Evolutionary conservation across 1,139 yeast species (phyloP).

Genomic region (Debaryomyces udenii): DNA sequence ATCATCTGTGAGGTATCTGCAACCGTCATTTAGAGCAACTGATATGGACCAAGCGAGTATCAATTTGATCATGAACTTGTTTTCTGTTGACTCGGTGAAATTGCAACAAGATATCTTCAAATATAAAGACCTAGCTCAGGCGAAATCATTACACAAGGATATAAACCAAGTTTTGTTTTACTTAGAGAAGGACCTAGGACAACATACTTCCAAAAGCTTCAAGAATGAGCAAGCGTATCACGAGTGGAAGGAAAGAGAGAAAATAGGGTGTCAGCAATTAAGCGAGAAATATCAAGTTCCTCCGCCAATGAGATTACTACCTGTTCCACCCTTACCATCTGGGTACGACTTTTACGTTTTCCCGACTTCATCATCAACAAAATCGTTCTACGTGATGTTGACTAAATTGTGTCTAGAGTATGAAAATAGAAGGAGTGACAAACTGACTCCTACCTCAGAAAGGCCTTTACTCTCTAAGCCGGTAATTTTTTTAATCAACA

Average conservation of each 20-base stretch:
- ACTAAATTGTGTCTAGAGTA: constrained; percentile 32
- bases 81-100: constrained; percentile 40
- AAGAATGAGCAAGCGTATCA: constrained; percentile 39
- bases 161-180: constrained; percentile 42
- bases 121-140: constrained; percentile 45
- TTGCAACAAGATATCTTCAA: constrained; percentile 55
- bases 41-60: constrained; percentile 53
- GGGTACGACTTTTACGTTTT: constrained; percentile 45
- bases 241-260: constrained; percentile 58
- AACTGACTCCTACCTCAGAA: constrained; percentile 20
- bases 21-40: constrained; percentile 51
- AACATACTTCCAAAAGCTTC: constrained; percentile 47
- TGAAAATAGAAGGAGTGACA: constrained; percentile 19
- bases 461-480: constrained; percentile 40
- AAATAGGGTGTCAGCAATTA: constrained; percentile 37
- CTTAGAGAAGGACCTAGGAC: constrained; percentile 45
- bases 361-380: constrained; percentile 38
- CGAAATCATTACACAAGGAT: constrained; percentile 49
- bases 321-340: constrained; percentile 32
- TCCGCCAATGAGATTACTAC: constrained; percentile 33
- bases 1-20: constrained; percentile 26
- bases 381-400: constrained; percentile 33
- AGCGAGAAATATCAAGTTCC: constrained; percentile 44
- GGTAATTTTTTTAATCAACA: constrained; percentile 42
- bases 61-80: constrained; percentile 40